Base-by-base conservation (phyloP, 1,139 yeast genomes). In the Geotrichum macrosporum region DNA sequence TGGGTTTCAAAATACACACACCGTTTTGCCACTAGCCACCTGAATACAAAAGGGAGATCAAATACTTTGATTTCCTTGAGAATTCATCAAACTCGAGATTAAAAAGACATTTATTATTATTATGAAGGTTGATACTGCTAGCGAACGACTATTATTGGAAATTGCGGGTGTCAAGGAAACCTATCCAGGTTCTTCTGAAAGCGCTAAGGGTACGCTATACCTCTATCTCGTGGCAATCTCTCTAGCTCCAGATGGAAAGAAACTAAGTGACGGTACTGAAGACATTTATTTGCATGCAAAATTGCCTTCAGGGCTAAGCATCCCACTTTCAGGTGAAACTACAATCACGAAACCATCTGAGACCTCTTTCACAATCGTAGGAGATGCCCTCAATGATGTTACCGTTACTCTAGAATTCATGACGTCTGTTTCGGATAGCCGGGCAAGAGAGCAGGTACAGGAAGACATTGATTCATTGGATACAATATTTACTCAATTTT, bases 261-360 rank as follows among this genome's bases (percentile, higher is more conserved):
- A 15, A 15, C 20, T 29, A 5, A 10, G 18, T 13, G 34, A 37
- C 9, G 41, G 41, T n/a, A 27, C 16, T 15, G 35, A 41, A 33
- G 39, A 43, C 4, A 30, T 29, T 3, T 48, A 41, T 29, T 26
- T 48, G 16, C 41, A 38, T 18, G 35, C 41, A 3, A 37, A 44
- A 6, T 31, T 48, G 5, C 51, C 51, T 2, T 48, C 51, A 2
- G 42, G 37, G 3, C 20, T 36, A 19, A 39, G 33, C 15, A 22
- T 41, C 15, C 44, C 51, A 1, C 37, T 42, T 8, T 45, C 51
- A 8, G 51, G 39, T 2, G 26, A 43, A 22, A 48, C 51, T 3
- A 21, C 21, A 8, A 31, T 44, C 13, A 29, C 24, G 21, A 37
- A 19, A 27, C 33, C 18, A 4, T 15, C 31, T 4, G 41, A 37